Percentiles rank a stretch among this genome's conserved stretches.
phyloP scores from a whole-genome alignment of 2,329 filamentous ascomycete species.

The Neopestalotiopsis sp. region DNA sequence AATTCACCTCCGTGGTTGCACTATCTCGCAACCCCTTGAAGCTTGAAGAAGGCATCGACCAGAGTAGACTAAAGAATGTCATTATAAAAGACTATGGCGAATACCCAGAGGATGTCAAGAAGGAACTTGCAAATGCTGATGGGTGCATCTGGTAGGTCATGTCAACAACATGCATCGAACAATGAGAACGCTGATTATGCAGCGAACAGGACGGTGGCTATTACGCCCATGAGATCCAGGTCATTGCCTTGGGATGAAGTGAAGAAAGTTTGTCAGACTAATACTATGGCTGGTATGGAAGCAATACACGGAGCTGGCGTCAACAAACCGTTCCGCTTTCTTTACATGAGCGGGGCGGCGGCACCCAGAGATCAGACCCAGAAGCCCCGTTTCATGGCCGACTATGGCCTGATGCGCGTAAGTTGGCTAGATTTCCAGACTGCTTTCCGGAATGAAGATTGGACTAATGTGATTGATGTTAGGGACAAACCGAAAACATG shows the following conservation, averaged over 20 bases:
- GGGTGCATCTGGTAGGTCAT: conserved; percentile 39
- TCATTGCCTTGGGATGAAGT: conserved; percentile 26
- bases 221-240: conserved; percentile 31
- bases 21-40: conserved; percentile 43
- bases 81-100: conserved; percentile 44
- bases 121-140: conserved; percentile 44
- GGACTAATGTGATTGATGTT: not conserved
- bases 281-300: conserved; percentile 28
- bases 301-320: conserved; percentile 32
- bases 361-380: conserved; percentile 51
- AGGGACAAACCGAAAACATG: conserved; percentile 13
- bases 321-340: conserved; percentile 36
- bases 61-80: conserved; percentile 44
- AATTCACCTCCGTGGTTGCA: conserved; percentile 46
- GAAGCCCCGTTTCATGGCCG: conserved; percentile 39
- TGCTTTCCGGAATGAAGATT: not conserved
- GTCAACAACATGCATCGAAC: not conserved
- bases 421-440: conserved; percentile 20
- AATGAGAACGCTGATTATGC: conserved; percentile 10
- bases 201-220: conserved; percentile 31
- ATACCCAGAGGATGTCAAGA: conserved; percentile 45
- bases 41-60: conserved; percentile 32
- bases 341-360: conserved; percentile 48
- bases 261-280: conserved; percentile 30
- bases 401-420: conserved; percentile 55